Percentiles rank a stretch among this genome's conserved stretches.
phyloP scores from a whole-genome alignment of 2,329 filamentous ascomycete genomes.

The Chlorencoelia australis region DNA sequence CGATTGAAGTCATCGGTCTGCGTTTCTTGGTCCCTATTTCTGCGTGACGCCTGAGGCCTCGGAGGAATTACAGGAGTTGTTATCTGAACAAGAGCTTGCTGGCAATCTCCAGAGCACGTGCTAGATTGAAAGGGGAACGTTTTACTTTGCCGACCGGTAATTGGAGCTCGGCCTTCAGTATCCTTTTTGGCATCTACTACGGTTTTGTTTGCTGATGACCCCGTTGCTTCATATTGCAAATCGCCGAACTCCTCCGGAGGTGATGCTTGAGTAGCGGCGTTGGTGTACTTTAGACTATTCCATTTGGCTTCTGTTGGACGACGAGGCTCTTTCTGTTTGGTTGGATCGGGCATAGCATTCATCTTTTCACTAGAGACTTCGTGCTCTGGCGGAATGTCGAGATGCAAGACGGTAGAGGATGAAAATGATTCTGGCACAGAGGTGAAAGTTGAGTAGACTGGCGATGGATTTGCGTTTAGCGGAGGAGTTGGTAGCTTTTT shows the following conservation, averaged over 20 bases:
- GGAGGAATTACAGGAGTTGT: too few relatives aligned
- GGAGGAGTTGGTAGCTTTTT: too few relatives aligned
- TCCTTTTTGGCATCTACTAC: not conserved
- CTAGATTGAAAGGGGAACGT: slow-evolving; percentile 6
- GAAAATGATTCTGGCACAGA: too few relatives aligned
- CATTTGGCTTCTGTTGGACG: not conserved
- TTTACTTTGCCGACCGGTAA: slow-evolving; percentile 3
- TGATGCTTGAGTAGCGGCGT: not conserved
- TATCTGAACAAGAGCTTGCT: too few relatives aligned
- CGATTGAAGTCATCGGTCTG: not conserved
- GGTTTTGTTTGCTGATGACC: not conserved
- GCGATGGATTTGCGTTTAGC: too few relatives aligned
- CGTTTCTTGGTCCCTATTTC: not conserved
- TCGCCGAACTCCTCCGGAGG: not conserved
- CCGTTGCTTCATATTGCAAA: not conserved
- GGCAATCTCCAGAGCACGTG: slow-evolving; percentile 6
- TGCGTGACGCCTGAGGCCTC: too few relatives aligned
- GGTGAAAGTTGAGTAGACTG: too few relatives aligned
- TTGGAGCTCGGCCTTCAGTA: not conserved
- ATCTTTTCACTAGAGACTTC: too few relatives aligned
- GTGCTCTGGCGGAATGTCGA: too few relatives aligned
- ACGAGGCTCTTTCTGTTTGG: not conserved
- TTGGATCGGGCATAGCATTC: too few relatives aligned
- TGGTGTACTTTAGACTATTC: not conserved
- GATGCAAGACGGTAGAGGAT: too few relatives aligned